Evolutionary conservation across 306 rosid species (phyloP), one percentile per base, ranked within the genome.

Genomic region (Rosa rugosa): DNA sequence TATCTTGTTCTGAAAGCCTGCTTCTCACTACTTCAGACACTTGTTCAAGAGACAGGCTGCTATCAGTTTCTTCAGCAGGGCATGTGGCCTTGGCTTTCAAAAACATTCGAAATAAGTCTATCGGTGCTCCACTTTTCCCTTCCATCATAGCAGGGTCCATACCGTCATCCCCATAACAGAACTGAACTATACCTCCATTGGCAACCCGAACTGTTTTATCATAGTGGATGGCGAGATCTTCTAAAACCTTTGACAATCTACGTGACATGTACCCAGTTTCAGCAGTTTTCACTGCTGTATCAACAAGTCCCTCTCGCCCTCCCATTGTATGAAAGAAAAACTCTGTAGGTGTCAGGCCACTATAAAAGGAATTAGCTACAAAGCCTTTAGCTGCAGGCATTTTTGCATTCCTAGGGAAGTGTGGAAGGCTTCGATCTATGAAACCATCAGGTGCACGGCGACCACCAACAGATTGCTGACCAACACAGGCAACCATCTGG

Each of bases 241-340:
- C 98, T 47, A 94, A 67, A 76, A 93, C 86, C 82, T 94, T 94
- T 69, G 93, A 91, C 83, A 94, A 85, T 79, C 94, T 89, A 77
- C 98, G 97, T 18, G 98, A 94, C 97, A 94, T 91, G 76, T 94
- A 94, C 60, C 98, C 98, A 57, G 97, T 92, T 60, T 94, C 98
- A 71, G 98, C 98, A 77, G 98, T 94, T 94, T 94, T 94, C 51
- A 94, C 98, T 93, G 98, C 95, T 11, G 97, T 91, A 85, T 94
- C 98, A 75, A 91, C 97, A 71, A 94, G 97, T 56, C 97, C 97
- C 82, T 94, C 98, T 78, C 97, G 87, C 23, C 98, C 98, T 76
- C 90, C 98, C 97, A 92, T 92, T 53, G 98, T 94, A 76, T 94
- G 97, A 84, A 94, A 94, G 82, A 94, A 94, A 78, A 94, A 92